Conservation (phyloP, 2,329 filamentous ascomycete species). For the Xylaria sp. region DNA sequence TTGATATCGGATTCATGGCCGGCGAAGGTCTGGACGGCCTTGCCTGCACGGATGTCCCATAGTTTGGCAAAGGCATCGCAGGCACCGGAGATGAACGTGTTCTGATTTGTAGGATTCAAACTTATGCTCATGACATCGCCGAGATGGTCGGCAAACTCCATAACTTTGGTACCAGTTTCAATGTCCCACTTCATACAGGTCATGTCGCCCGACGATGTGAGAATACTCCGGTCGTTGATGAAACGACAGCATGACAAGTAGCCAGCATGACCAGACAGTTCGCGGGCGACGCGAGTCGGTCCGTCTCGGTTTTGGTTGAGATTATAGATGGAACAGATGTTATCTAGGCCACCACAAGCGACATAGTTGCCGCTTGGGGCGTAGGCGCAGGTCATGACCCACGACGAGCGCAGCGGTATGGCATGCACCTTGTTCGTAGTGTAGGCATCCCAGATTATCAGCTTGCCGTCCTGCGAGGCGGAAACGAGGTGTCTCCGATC, state of each 20-base stretch:
- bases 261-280: constrained; percentile 95
- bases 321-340: constrained; percentile 99
- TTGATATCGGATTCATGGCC: constrained; percentile 99
- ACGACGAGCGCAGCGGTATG: constrained; percentile 95
- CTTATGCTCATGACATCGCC: constrained; percentile 99
- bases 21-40: constrained; percentile 98
- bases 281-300: constrained; percentile 94
- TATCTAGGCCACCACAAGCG: constrained; percentile 97
- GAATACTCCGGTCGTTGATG: constrained; percentile 97
- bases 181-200: constrained; percentile 99
- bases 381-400: constrained; percentile 99
- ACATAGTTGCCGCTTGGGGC: constrained; percentile 98
- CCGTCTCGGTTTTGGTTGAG: constrained; percentile 93
- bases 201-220: constrained; percentile 99
- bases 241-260: constrained; percentile 99
- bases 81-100: constrained; percentile 98
- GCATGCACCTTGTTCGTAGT: constrained; percentile 99
- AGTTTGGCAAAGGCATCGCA: constrained; percentile 99
- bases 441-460: constrained; percentile 99
- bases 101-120: constrained; percentile 98
- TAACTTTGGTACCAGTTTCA: constrained; percentile 95
- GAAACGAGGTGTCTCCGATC: constrained; percentile 97
- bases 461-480: constrained; percentile 97
- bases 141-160: constrained; percentile 97
- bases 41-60: constrained; percentile 98